Percentiles rank a stretch among this genome's conserved stretches.
These are phyloP conservation scores for Penicillium sp. DNA, from an alignment of 2,329 filamentous ascomycete genomes.

Conservation along the genomic window DNA sequence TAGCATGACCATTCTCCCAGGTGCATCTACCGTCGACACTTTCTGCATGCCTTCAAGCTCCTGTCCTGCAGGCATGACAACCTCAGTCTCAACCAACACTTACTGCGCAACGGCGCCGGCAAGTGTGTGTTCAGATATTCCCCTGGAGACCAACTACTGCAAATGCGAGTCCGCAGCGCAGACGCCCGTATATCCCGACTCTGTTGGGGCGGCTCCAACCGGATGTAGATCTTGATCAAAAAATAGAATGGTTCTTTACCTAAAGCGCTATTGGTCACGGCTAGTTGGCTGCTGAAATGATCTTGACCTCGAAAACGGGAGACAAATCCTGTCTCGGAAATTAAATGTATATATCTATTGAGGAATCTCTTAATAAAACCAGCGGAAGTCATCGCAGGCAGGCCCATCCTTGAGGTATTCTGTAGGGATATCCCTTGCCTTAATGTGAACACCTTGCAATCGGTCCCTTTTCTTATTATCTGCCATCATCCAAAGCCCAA, in stretches of 20 bases:
- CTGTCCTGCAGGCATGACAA: constrained; percentile 29
- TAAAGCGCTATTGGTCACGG: background rate
- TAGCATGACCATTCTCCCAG: constrained; percentile 17
- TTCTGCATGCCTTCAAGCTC: constrained; percentile 27
- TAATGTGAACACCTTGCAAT: constrained; percentile 54
- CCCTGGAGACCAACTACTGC: constrained; percentile 20
- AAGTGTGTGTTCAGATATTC: constrained; percentile 11
- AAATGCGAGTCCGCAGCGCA: constrained; percentile 16
- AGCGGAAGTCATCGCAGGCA: constrained; percentile 51
- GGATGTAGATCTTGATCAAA: constrained; percentile 15
- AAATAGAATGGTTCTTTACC: background rate
- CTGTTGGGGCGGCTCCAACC: constrained; percentile 19
- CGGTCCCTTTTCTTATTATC: constrained; percentile 61
- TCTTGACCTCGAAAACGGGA: too few relatives aligned
- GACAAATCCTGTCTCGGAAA: too few relatives aligned
- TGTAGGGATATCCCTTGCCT: constrained; percentile 55
- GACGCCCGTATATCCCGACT: constrained; percentile 23
- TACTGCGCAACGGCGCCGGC: constrained; percentile 23
- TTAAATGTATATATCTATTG: background rate
- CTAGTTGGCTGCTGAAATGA: background rate
- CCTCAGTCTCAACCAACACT: constrained; percentile 16
- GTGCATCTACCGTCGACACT: constrained; percentile 13
- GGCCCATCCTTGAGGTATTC: constrained; percentile 54
- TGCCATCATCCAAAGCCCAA: constrained; percentile 47
- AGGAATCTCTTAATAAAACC: constrained; percentile 54